phyloP scores from a whole-genome alignment of 2,329 filamentous ascomycete species.

The Hymenoscyphus occultus region DNA sequence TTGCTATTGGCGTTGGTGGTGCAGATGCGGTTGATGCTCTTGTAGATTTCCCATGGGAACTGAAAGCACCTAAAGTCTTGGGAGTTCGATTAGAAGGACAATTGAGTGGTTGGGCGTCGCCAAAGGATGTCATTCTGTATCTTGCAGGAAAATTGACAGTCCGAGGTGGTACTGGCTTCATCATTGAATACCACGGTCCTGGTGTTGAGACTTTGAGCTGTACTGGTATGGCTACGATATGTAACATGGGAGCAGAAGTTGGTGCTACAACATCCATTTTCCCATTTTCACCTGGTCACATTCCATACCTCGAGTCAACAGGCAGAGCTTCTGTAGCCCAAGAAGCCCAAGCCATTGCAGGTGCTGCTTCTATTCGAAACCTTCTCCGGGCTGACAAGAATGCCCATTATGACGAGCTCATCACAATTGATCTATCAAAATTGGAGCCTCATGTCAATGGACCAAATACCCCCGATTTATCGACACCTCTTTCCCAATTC shows the following conservation, averaged over 20 bases:
- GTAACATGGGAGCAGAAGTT: constrained; percentile 91
- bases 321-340: constrained; percentile 54
- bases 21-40: constrained; percentile 96
- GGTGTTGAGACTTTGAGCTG: constrained; percentile 86
- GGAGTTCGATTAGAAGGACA: constrained; percentile 81
- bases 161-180: constrained; percentile 86
- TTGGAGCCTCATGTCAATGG: constrained; percentile 97
- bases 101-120: constrained; percentile 85
- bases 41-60: constrained; percentile 94
- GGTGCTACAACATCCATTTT: constrained; percentile 76
- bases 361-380: constrained; percentile 47
- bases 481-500: constrained; percentile 88
- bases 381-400: constrained; percentile 74
- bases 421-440: constrained; percentile 84
- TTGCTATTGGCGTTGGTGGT: constrained; percentile 95
- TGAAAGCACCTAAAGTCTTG: constrained; percentile 89
- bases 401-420: constrained; percentile 85
- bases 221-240: constrained; percentile 90
- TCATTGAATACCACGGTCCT: constrained; percentile 91
- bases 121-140: constrained; percentile 92
- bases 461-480: constrained; percentile 92
- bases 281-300: constrained; percentile 81
- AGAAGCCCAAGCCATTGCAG: constrained; percentile 34
- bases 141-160: constrained; percentile 90
- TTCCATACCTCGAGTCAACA: constrained; percentile 83